Base-by-base conservation (phyloP, 306 rosid species). In the Casuarina equisetifolia region DNA sequence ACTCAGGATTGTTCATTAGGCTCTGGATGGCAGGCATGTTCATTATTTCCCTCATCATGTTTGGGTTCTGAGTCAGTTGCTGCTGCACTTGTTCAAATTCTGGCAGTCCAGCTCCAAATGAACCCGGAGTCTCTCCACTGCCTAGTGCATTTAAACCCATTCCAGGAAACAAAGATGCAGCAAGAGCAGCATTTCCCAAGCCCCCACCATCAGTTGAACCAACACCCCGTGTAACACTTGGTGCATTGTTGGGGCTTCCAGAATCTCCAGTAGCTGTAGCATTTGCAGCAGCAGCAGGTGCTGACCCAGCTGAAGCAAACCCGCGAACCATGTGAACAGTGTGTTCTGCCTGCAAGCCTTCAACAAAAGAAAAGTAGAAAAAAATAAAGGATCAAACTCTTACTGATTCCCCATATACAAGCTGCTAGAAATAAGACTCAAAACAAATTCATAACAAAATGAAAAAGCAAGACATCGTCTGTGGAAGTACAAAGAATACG, bases 11-110 rank as follows among this genome's bases (percentile, higher is more conserved):
- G 75, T 86, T 89, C 92, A 89, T 86, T 32, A 89, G 79, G 77
- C 83, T 84, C 70, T 89, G 92, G 72, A 89, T 84, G 72, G 92
- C 92, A 12, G 92, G 92, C 84, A 80, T 84, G 82, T 84, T 86
- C 90, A 89, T 89, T 70, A 86, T 82, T 62, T 89, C 92, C 83
- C 92, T 86, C 90, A 86, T 86, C 89, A 86, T 84, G 75, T 89
- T 86, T 16, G 92, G 90, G 69, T 89, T 84, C 84, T 86, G 90
- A 48, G 89, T 82, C 81, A 89, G 80, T 69, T 86, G 92, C 57
- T 89, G 92, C 76, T 89, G 90, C 76, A 86, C 82, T 82, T 89
- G 92, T 32, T 89, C 92, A 59, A 89, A 85, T 42, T 86, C 90
- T 0, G 88, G 92, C 36, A 86, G 82, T 55, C 83, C 87, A 52